These are phyloP conservation scores for Myxozyma udenii DNA, from an alignment of 805 yeast genomes.

Conservation along the genomic window DNA sequence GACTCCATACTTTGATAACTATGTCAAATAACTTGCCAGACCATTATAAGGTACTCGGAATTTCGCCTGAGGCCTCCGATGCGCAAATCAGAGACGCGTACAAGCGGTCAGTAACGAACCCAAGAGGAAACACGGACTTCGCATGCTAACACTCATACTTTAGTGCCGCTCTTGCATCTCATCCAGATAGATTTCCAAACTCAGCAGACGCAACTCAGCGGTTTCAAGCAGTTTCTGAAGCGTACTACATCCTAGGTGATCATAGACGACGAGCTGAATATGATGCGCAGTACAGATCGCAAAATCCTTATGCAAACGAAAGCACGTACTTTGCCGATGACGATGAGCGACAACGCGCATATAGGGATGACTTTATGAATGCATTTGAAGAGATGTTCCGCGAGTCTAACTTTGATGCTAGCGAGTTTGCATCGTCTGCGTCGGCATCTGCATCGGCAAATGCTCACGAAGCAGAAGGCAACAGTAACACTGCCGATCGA, in stretches of 20 bases:
- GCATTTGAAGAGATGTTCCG: slow-evolving; percentile 32
- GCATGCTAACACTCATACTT: background rate
- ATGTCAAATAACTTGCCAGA: slow-evolving; percentile 12
- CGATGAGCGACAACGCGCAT: slow-evolving; percentile 20
- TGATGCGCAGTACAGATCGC: slow-evolving; percentile 22
- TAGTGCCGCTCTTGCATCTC: slow-evolving; percentile 31
- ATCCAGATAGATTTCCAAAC: slow-evolving; percentile 29
- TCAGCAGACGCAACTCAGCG: slow-evolving; percentile 21
- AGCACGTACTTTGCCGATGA: slow-evolving; percentile 8
- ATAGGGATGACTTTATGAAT: slow-evolving; percentile 26
- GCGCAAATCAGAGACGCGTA: slow-evolving; percentile 28
- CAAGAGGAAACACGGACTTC: too few species aligned
- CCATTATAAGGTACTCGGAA: slow-evolving; percentile 17
- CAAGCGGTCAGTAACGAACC: slow-evolving; percentile 19
- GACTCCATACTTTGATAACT: too few species aligned
- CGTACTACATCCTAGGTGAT: slow-evolving; percentile 31
- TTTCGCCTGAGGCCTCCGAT: slow-evolving; percentile 19
- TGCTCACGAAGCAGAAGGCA: background rate
- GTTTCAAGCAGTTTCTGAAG: slow-evolving; percentile 31
- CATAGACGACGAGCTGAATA: slow-evolving; percentile 21
- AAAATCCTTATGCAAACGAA: slow-evolving; percentile 2
- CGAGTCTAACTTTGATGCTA: slow-evolving; percentile 21
- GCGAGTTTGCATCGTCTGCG: background rate
- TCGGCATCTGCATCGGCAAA: too few species aligned
- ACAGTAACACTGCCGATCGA: background rate